Evolutionary conservation across 805 yeast genomes (phyloP).

Genomic region (Kodamaea neixiangensis): DNA sequence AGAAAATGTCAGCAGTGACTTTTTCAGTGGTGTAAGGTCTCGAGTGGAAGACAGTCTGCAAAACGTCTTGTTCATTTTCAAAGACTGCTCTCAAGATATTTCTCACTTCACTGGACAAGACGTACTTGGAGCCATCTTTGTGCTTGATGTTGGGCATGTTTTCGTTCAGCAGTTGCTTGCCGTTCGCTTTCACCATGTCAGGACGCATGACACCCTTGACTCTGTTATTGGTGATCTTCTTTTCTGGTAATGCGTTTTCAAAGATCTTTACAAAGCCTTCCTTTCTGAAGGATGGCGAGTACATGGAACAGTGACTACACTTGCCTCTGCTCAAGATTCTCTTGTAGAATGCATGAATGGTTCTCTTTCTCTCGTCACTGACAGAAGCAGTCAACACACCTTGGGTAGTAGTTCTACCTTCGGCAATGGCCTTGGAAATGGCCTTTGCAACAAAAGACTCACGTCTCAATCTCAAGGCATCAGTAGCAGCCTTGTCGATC

Average conservation of each 20-base stretch:
- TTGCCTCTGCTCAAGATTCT: conserved; percentile 73
- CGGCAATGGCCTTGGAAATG: conserved; percentile 70
- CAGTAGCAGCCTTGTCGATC: conserved; percentile 33
- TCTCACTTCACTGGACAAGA: conserved; percentile 84
- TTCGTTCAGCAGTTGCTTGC: conserved; percentile 14
- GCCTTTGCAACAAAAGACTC: conserved; percentile 69
- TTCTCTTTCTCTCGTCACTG: conserved; percentile 78
- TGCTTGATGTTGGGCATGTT: conserved; percentile 55
- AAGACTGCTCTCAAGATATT: conserved; percentile 77
- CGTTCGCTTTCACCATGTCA: conserved; percentile 56
- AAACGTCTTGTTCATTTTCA: conserved; percentile 64
- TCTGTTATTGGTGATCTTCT: conserved; percentile 78
- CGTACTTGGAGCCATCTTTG: conserved; percentile 77
- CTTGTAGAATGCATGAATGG: conserved; percentile 74
- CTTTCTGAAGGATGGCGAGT: conserved; percentile 89
- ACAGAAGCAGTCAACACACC: conserved; percentile 86
- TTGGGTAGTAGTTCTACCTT: conserved; percentile 64
- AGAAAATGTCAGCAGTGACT: conserved; percentile 78
- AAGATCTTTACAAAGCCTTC: conserved; percentile 94
- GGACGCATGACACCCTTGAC: conserved; percentile 77
- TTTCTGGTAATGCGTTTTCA: conserved; percentile 81
- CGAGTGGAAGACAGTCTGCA: conserved; percentile 77
- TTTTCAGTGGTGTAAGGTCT: conserved; percentile 59
- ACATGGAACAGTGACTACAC: conserved; percentile 97
- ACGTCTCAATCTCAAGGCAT: conserved; percentile 58